phyloP scores from a whole-genome alignment of 2,329 filamentous ascomycete genomes.

The Lomentospora prolificans region DNA sequence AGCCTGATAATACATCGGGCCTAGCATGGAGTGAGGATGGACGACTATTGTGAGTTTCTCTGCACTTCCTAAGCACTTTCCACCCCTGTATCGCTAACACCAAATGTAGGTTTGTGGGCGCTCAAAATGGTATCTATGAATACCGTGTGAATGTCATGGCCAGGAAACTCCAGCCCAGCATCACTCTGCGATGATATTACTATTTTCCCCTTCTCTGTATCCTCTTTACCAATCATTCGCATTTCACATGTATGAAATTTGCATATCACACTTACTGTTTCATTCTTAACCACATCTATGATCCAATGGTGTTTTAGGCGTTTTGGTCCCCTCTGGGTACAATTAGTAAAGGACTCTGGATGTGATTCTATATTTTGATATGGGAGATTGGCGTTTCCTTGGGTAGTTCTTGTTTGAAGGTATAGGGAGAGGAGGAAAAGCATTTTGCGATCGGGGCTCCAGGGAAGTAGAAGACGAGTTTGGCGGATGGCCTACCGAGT shows the following conservation, averaged over 20 bases:
- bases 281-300: neutral
- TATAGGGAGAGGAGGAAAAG: too few species aligned
- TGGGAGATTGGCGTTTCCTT: too few species aligned
- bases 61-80: neutral
- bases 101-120: constrained; percentile 45
- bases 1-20: constrained; percentile 50
- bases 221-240: neutral
- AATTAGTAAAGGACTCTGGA: too few species aligned
- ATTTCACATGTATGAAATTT: neutral
- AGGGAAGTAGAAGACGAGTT: too few species aligned
- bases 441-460: too few species aligned
- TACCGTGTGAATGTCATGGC: constrained; percentile 54
- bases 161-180: constrained; percentile 49
- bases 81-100: neutral
- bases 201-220: constrained; percentile 2
- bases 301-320: neutral
- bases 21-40: constrained; percentile 54
- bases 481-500: too few species aligned
- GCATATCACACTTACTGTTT: neutral
- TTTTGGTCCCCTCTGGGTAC: neutral
- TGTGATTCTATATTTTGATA: too few species aligned
- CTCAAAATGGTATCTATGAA: constrained; percentile 68
- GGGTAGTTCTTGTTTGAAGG: too few species aligned
- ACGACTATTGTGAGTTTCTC: constrained; percentile 41
- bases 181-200: constrained; percentile 37